phyloP scores from a whole-genome alignment of 306 rosid species.

The Acacia melanoxylon region DNA sequence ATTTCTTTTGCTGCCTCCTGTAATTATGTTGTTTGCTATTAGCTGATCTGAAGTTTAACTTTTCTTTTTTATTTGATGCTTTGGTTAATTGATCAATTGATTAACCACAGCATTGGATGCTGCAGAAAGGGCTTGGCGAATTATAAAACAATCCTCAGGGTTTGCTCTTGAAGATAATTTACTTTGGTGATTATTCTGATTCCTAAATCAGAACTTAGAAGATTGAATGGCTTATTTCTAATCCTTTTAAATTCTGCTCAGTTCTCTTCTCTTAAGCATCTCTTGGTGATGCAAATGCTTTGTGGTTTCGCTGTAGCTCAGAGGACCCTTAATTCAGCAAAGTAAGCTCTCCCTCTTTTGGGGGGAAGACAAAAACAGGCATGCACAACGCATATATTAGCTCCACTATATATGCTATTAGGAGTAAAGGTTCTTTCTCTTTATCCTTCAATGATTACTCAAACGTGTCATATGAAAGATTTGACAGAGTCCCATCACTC shows the following conservation, averaged over 20 bases:
- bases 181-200: constrained; percentile 18
- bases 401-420: constrained; percentile 57
- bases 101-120: constrained; percentile 19
- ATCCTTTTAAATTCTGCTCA: constrained; percentile 9
- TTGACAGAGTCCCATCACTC: constrained; percentile 49
- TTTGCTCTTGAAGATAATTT: constrained; percentile 7
- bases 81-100: constrained; percentile 25
- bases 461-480: constrained; percentile 55
- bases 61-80: constrained; percentile 10
- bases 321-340: constrained; percentile 37
- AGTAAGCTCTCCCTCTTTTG: constrained; percentile 27
- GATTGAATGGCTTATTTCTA: constrained; percentile 13
- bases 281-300: constrained; percentile 14
- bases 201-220: constrained; percentile 11
- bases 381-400: constrained; percentile 62
- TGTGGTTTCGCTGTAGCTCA: constrained; percentile 30
- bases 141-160: background rate
- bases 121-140: constrained; percentile 6
- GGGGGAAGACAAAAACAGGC: constrained; percentile 22
- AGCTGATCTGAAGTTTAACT: constrained; percentile 5
- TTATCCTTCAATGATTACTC: constrained; percentile 60
- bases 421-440: constrained; percentile 55
- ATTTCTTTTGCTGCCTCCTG: constrained; percentile 13
- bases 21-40: background rate
- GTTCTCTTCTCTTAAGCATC: constrained; percentile 25